Evolutionary conservation across 78 protist species (phyloP).

Genomic region (Dictyostelium purpureum): DNA sequence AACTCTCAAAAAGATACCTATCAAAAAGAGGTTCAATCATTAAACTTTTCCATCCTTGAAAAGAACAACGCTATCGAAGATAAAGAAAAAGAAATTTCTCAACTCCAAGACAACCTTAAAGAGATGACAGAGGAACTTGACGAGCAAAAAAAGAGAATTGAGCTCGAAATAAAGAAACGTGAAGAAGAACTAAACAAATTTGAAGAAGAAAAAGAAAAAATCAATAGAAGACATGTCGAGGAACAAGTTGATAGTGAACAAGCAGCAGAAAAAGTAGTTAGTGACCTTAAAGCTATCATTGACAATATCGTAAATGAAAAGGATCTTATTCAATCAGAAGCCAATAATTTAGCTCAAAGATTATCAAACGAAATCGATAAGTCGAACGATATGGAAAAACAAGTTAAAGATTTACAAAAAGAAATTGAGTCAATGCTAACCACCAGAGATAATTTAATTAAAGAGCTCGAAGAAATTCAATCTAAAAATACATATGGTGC

Average conservation of each 20-base stretch:
- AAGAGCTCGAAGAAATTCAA: constrained; percentile 30
- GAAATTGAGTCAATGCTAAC: constrained; percentile 20
- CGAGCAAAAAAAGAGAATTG: not conserved
- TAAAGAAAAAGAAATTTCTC: not conserved
- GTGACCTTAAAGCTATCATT: constrained; percentile 25
- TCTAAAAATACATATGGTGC: constrained; percentile 24
- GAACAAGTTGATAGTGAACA: constrained; percentile 15
- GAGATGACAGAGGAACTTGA: not conserved
- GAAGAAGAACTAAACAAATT: not conserved
- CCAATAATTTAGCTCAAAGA: constrained; percentile 32
- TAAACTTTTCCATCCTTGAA: constrained; percentile 12
- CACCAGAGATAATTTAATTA: constrained; percentile 24
- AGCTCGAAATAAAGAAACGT: not conserved
- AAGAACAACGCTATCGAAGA: constrained; percentile 44
- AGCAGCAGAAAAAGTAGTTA: constrained; percentile 13
- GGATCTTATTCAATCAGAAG: constrained; percentile 8
- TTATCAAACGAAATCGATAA: constrained; percentile 41
- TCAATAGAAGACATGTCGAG: not conserved
- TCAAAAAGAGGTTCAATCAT: constrained; percentile 17
- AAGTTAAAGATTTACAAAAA: constrained; percentile 17
- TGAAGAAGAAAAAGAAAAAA: constrained; percentile 26
- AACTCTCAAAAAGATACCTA: constrained; percentile 12
- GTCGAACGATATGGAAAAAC: constrained; percentile 15
- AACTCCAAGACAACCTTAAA: not conserved
- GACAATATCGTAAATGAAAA: constrained; percentile 7